These are phyloP conservation scores for Fusarium tupiense DNA, from an alignment of 2,329 filamentous ascomycete species.

Conservation along the genomic window DNA sequence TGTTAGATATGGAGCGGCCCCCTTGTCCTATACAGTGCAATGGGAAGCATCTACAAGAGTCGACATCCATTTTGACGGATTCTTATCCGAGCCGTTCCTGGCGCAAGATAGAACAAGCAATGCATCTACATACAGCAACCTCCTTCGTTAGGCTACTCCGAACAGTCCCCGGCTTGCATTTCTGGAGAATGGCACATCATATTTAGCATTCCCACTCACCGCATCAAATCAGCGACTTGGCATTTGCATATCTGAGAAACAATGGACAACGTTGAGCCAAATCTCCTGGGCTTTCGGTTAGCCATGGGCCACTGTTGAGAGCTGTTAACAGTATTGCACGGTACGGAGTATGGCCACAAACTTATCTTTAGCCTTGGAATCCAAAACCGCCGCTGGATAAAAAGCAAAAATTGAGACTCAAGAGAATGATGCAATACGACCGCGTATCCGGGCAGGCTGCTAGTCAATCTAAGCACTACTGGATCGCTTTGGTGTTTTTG, in stretches of 20 bases:
- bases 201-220: constrained; percentile 19
- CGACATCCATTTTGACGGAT: constrained; percentile 24
- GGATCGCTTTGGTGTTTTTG: constrained; percentile 33
- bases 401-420: constrained; percentile 30
- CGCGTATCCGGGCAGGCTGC: constrained; percentile 28
- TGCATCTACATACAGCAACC: neutral
- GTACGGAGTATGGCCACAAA: neutral
- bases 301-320: neutral
- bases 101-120: neutral
- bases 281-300: constrained; percentile 4
- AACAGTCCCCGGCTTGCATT: constrained; percentile 26
- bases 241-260: constrained; percentile 18
- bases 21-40: neutral
- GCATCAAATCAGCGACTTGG: constrained; percentile 32
- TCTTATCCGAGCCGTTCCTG: constrained; percentile 19
- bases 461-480: constrained; percentile 28
- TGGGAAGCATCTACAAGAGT: constrained; percentile 17
- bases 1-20: constrained; percentile 1
- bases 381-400: constrained; percentile 19
- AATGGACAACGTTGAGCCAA: constrained; percentile 10
- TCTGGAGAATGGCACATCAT: constrained; percentile 36
- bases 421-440: constrained; percentile 40
- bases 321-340: constrained; percentile 5
- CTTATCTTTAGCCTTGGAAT: constrained; percentile 18
- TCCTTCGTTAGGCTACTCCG: constrained; percentile 11